phyloP scores from a whole-genome alignment of 73 alveolate species.

The Blepharisma japonicum region DNA sequence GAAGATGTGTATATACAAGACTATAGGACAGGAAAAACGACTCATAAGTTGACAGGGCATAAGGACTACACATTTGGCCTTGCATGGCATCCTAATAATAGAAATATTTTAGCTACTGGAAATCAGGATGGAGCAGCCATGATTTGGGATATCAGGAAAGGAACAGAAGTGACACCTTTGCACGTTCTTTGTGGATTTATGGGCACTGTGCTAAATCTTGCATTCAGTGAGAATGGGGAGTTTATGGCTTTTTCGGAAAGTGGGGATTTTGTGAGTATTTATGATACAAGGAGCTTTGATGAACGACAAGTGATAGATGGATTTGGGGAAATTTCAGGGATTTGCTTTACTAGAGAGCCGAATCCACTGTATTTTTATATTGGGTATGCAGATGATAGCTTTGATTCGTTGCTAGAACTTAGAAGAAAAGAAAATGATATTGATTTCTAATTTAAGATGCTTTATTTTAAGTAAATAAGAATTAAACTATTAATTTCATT shows the following conservation, averaged over 20 bases:
- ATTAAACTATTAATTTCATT: too few species aligned
- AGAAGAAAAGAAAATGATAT: too few species aligned
- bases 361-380: not conserved
- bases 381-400: slow-evolving; percentile 3
- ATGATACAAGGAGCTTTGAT: not conserved
- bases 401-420: not conserved
- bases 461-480: too few species aligned
- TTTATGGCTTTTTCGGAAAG: slow-evolving; percentile 28
- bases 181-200: not conserved
- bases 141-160: slow-evolving; percentile 26
- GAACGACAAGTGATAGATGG: slow-evolving; percentile 6
- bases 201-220: not conserved
- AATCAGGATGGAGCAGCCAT: slow-evolving; percentile 18
- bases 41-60: not conserved
- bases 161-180: not conserved
- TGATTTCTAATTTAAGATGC: too few species aligned
- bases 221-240: slow-evolving; percentile 14
- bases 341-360: not conserved
- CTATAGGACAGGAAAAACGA: not conserved
- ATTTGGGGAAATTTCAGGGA: slow-evolving; percentile 34
- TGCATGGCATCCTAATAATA: slow-evolving; percentile 18
- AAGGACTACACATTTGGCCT: not conserved
- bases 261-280: slow-evolving; percentile 24
- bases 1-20: not conserved
- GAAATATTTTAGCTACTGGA: not conserved